A percentile compares a stretch with the other conserved stretches of the same genome.
phyloP scores from a whole-genome alignment of 202 grass and related monocot genomes.

The Panicum virgatum region DNA sequence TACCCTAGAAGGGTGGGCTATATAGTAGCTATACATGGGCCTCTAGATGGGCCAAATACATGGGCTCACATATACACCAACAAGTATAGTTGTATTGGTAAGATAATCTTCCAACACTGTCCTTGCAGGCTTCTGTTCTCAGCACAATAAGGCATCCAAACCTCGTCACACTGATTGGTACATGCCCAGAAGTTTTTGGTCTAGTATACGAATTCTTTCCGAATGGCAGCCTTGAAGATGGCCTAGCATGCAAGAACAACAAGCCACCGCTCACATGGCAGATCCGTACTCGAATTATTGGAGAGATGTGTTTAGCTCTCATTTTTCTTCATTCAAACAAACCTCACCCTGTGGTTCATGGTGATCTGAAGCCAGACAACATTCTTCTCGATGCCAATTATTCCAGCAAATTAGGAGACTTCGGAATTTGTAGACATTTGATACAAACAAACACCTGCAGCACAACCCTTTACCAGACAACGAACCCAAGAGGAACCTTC shows the following conservation, averaged over 20 bases:
- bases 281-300: conserved; percentile 50
- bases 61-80: too few species aligned
- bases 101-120: not conserved
- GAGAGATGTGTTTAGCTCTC: conserved; percentile 62
- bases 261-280: conserved; percentile 58
- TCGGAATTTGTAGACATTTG: conserved; percentile 44
- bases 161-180: conserved; percentile 55
- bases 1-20: too few species aligned
- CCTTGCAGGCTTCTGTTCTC: conserved; percentile 54
- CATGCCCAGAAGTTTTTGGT: conserved; percentile 45
- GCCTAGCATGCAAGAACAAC: conserved; percentile 40
- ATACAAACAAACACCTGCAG: conserved; percentile 30
- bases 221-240: conserved; percentile 62
- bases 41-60: too few species aligned
- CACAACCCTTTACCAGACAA: conserved; percentile 45
- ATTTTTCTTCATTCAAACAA: conserved; percentile 67
- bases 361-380: conserved; percentile 64
- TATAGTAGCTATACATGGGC: too few species aligned
- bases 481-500: conserved; percentile 50
- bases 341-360: conserved; percentile 53
- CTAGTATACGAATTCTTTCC: conserved; percentile 59
- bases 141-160: conserved; percentile 62
- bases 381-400: conserved; percentile 61
- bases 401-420: conserved; percentile 61
- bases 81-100: not conserved